Conservation (phyloP, 169 alveolate species). For the Plasmodium vivax region DNA sequence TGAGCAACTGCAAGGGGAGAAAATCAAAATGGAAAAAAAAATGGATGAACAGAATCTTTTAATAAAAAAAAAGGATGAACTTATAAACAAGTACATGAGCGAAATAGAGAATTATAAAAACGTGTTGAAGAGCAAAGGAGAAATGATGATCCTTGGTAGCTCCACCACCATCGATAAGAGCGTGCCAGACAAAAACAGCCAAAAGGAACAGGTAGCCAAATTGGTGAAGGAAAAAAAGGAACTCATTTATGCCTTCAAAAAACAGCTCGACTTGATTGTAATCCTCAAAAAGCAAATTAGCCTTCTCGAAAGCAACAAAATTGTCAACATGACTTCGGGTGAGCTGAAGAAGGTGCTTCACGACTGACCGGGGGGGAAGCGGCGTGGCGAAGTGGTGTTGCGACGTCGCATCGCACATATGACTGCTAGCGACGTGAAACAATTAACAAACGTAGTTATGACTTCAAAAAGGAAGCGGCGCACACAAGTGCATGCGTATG, state of each 20-base stretch:
- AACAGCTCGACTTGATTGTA: conserved; percentile 49
- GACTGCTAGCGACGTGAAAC: neutral
- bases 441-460: neutral
- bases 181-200: conserved; percentile 18
- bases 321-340: conserved; percentile 27
- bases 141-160: conserved; percentile 32
- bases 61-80: conserved; percentile 49
- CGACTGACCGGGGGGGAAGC: conserved; percentile 2
- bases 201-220: conserved; percentile 50
- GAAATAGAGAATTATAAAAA: conserved; percentile 68
- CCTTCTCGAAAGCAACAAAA: conserved; percentile 57
- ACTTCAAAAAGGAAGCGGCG: conserved; percentile 4
- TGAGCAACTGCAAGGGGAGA: conserved; percentile 9
- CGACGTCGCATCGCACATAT: neutral
- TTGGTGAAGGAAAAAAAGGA: conserved; percentile 51
- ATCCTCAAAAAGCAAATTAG: conserved; percentile 62
- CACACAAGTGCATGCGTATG: neutral
- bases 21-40: conserved; percentile 35
- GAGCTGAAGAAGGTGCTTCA: conserved; percentile 44
- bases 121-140: conserved; percentile 48
- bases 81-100: conserved; percentile 20
- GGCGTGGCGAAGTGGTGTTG: neutral
- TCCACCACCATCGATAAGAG: conserved; percentile 27
- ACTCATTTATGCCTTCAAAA: conserved; percentile 60
- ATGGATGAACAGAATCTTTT: conserved; percentile 24